Conservation (phyloP, 495 filamentous ascomycete genomes). For the Gamarada debralockiae region DNA sequence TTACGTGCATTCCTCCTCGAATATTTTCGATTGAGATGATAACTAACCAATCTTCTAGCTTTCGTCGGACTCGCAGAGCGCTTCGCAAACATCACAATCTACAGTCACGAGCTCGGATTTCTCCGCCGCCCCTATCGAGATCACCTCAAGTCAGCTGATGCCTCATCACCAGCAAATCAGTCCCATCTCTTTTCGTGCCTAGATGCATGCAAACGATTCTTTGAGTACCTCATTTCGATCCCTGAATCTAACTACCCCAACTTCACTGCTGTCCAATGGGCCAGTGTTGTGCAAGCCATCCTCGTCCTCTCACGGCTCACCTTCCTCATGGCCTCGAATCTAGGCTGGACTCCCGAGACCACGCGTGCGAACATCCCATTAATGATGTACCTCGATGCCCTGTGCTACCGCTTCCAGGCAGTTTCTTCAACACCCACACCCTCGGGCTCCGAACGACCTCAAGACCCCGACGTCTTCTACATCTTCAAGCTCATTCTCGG, state of each 20-base stretch:
- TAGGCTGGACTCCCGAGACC: constrained; percentile 20
- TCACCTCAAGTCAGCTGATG: constrained; percentile 13
- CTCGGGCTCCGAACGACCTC: neutral
- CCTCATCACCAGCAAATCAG: constrained; percentile 15
- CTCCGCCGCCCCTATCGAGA: constrained; percentile 20
- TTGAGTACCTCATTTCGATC: constrained; percentile 26
- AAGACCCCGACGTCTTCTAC: constrained; percentile 13
- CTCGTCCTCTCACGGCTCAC: constrained; percentile 30
- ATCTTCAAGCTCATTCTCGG: constrained; percentile 15
- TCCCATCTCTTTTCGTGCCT: constrained; percentile 29
- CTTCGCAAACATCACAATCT: constrained; percentile 23
- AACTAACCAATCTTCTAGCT: constrained; percentile 12
- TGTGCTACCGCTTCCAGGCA: constrained; percentile 18
- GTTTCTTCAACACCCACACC: constrained; percentile 2
- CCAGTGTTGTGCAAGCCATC: constrained; percentile 25
- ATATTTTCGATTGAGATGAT: neutral
- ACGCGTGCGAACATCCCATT: constrained; percentile 15
- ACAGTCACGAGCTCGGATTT: constrained; percentile 26
- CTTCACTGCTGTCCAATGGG: constrained; percentile 27
- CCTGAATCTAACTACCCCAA: constrained; percentile 14
- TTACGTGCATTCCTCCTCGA: constrained; percentile 22
- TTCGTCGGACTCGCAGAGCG: constrained; percentile 18
- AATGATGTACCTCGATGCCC: constrained; percentile 21
- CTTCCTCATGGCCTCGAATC: constrained; percentile 25
- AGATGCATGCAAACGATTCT: constrained; percentile 28